Evolutionary conservation across 2,329 filamentous ascomycete species (phyloP).

Genomic region (Phoma sp.): DNA sequence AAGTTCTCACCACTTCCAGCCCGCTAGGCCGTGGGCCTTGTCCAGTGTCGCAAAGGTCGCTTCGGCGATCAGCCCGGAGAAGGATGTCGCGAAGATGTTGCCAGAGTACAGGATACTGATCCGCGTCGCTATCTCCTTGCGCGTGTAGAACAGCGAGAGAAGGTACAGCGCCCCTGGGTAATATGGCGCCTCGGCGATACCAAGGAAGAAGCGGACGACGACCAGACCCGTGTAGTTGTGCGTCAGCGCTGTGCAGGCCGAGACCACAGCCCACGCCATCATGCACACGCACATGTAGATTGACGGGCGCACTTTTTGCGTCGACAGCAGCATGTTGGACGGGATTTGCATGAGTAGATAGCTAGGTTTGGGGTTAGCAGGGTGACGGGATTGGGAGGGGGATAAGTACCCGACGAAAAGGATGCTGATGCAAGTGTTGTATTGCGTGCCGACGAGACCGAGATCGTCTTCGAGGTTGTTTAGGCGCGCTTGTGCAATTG

Average conservation of each 20-base stretch:
- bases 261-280: slow-evolving; percentile 42
- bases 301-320: slow-evolving; percentile 38
- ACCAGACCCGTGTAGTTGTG: slow-evolving; percentile 41
- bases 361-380: neutral
- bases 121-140: slow-evolving; percentile 50
- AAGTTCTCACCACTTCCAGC: slow-evolving; percentile 19
- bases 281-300: slow-evolving; percentile 43
- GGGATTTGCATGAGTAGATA: slow-evolving; percentile 46
- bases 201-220: slow-evolving; percentile 37
- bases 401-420: slow-evolving; percentile 21
- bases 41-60: slow-evolving; percentile 26
- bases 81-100: slow-evolving; percentile 21
- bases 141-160: slow-evolving; percentile 69
- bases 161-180: slow-evolving; percentile 67
- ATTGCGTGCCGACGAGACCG: slow-evolving; percentile 31
- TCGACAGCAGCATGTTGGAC: slow-evolving; percentile 53
- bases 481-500: slow-evolving; percentile 68
- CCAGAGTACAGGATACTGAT: slow-evolving; percentile 17
- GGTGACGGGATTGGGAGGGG: neutral
- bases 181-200: slow-evolving; percentile 52
- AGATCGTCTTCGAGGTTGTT: slow-evolving; percentile 65
- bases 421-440: slow-evolving; percentile 51
- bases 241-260: slow-evolving; percentile 32
- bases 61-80: slow-evolving; percentile 24
- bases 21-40: slow-evolving; percentile 18